Percentiles rank a stretch among this genome's conserved stretches.
These are phyloP conservation scores for Fonsecaea pedrosoi DNA, from an alignment of 2,329 filamentous ascomycete genomes.

Conservation along the genomic window DNA sequence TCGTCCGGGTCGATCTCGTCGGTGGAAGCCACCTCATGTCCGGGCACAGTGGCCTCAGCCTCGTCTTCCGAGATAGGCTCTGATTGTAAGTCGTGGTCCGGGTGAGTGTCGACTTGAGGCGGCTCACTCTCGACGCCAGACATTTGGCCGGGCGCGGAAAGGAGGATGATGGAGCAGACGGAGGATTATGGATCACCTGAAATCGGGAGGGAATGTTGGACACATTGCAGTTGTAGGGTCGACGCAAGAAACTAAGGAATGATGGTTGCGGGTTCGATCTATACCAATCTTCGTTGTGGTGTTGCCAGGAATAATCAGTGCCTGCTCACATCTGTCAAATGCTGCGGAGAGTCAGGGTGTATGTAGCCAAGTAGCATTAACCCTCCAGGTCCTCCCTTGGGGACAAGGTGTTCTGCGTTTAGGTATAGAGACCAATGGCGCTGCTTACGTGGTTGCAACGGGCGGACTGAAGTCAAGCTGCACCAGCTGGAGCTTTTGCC, in stretches of 20 bases:
- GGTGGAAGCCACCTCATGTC: slow-evolving; percentile 39
- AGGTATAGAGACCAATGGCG: slow-evolving; percentile 10
- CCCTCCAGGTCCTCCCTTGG: neutral
- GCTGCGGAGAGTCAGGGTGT: slow-evolving; percentile 16
- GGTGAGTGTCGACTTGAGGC: slow-evolving; percentile 22
- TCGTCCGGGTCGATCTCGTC: slow-evolving; percentile 30
- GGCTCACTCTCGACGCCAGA: slow-evolving; percentile 36
- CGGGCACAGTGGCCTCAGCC: slow-evolving; percentile 33
- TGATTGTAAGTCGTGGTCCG: slow-evolving; percentile 21
- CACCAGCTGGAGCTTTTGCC: slow-evolving; percentile 8
- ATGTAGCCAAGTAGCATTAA: neutral
- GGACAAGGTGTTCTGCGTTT: neutral
- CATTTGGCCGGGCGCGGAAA: slow-evolving; percentile 35
- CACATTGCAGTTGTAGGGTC: slow-evolving; percentile 25
- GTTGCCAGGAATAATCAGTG: slow-evolving; percentile 18
- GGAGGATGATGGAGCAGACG: slow-evolving; percentile 13
- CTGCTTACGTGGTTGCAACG: slow-evolving; percentile 9
- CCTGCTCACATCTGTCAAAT: slow-evolving; percentile 15
- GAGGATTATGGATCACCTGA: slow-evolving; percentile 23
- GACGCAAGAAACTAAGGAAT: neutral
- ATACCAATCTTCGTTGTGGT: slow-evolving; percentile 8
- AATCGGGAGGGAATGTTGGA: slow-evolving; percentile 11
- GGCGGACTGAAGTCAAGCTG: slow-evolving; percentile 13
- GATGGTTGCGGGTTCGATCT: neutral
- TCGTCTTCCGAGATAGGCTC: slow-evolving; percentile 34